Percentiles rank a stretch among this genome's conserved stretches.
These are phyloP conservation scores for Fomitopsis pulvina DNA, from an alignment of 768 basidiomycete genomes.

Conservation along the genomic window DNA sequence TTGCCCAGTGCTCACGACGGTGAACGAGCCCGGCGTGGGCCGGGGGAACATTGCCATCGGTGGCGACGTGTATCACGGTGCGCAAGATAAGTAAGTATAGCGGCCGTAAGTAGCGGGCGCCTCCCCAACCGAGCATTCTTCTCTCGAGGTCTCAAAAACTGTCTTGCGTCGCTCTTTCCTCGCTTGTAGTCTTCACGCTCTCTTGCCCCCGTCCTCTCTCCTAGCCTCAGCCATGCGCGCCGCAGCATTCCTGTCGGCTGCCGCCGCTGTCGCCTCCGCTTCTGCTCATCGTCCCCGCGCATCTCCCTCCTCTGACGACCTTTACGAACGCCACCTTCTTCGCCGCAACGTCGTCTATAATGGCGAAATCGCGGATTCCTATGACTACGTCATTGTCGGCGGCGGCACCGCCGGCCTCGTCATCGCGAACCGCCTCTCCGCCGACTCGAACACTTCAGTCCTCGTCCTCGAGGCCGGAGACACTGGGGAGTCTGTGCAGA, in stretches of 20 bases:
- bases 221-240: neutral
- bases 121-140: neutral
- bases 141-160: neutral
- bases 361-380: constrained; percentile 32
- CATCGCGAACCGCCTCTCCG: constrained; percentile 39
- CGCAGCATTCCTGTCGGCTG: neutral
- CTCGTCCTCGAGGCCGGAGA: constrained; percentile 40
- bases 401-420: constrained; percentile 43
- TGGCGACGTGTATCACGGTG: too few species aligned
- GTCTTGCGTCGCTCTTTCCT: neutral
- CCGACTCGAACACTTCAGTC: constrained; percentile 37
- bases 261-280: neutral
- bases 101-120: neutral
- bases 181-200: neutral
- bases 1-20: too few species aligned
- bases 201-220: neutral
- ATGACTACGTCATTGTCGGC: constrained; percentile 50
- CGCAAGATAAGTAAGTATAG: neutral
- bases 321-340: constrained; percentile 3
- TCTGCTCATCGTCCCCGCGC: neutral
- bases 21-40: too few species aligned
- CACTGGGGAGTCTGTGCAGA: constrained; percentile 32
- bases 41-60: too few species aligned
- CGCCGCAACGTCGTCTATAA: constrained; percentile 35
- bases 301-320: neutral